Percentiles rank a stretch among this genome's conserved stretches.
Evolutionary conservation across 495 filamentous ascomycete genomes (phyloP).

Genomic region (Lophiotrema nucula): DNA sequence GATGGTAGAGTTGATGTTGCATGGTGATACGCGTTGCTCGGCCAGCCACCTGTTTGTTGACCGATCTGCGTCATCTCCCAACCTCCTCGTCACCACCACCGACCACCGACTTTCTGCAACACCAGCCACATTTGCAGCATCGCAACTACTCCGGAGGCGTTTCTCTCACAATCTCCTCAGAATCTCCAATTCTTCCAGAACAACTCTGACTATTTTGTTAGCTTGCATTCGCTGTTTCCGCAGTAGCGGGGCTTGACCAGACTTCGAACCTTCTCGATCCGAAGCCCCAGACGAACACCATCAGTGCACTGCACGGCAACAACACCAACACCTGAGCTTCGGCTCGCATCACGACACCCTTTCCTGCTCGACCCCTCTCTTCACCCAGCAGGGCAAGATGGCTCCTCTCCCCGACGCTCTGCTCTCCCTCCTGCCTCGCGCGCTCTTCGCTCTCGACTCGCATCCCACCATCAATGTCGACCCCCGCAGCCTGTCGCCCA

Average conservation of each 20-base stretch:
- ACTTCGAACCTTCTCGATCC: too few species aligned
- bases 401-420: conserved; percentile 20
- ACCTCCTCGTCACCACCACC: background rate
- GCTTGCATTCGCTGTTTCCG: background rate
- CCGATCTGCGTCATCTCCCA: background rate
- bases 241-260: too few species aligned
- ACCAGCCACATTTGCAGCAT: background rate
- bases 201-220: background rate
- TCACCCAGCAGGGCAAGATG: conserved; percentile 2
- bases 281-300: too few species aligned
- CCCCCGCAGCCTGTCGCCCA: conserved; percentile 18
- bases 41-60: background rate
- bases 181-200: background rate
- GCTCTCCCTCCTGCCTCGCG: conserved; percentile 18
- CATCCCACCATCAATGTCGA: conserved; percentile 2
- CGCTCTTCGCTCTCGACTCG: conserved; percentile 4
- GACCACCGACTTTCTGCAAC: background rate
- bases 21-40: too few species aligned
- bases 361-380: background rate
- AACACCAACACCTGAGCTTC: background rate
- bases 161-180: background rate
- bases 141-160: background rate
- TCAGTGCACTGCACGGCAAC: background rate
- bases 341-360: conserved; percentile 7
- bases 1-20: too few species aligned